These are phyloP conservation scores for Xylaria sp. DNA, from an alignment of 2,329 filamentous ascomycete species.

Conservation along the genomic window DNA sequence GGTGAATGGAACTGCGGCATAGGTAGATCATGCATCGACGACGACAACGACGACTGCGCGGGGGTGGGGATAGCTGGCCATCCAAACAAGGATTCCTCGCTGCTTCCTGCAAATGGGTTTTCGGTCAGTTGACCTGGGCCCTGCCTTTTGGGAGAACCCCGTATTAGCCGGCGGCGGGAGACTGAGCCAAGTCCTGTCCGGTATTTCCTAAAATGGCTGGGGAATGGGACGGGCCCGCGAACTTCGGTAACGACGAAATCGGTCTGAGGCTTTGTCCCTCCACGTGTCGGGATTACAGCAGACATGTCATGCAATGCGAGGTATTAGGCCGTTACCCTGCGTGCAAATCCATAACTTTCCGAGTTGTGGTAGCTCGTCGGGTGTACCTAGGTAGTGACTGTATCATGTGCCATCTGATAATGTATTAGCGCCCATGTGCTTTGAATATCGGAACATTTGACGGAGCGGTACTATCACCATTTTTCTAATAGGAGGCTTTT, in stretches of 20 bases:
- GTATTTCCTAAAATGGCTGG: conserved; percentile 26
- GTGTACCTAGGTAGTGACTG: neutral
- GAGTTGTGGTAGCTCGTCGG: conserved; percentile 4
- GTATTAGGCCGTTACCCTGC: conserved; percentile 4
- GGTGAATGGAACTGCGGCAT: conserved; percentile 5
- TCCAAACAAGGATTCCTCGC: conserved; percentile 1
- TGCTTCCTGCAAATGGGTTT: conserved; percentile 9
- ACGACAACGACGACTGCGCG: neutral
- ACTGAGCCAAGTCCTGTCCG: conserved; percentile 20
- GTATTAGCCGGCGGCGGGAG: conserved; percentile 28
- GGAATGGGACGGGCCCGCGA: conserved; percentile 20
- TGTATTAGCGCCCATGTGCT: neutral
- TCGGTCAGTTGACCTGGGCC: conserved; percentile 7
- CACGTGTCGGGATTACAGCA: conserved; percentile 7
- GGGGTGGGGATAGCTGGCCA: neutral
- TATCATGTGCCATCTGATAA: too few relatives aligned
- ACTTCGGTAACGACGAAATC: conserved; percentile 24
- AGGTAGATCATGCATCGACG: neutral
- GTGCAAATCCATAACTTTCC: conserved; percentile 8
- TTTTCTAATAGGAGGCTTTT: neutral
- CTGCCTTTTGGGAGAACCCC: conserved; percentile 14
- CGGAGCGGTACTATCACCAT: neutral
- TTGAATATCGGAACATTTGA: neutral
- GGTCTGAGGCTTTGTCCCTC: conserved; percentile 21
- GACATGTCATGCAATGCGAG: conserved; percentile 8